phyloP scores from a whole-genome alignment of 352 stramenopile genomes.

The Phytophthora pisi region DNA sequence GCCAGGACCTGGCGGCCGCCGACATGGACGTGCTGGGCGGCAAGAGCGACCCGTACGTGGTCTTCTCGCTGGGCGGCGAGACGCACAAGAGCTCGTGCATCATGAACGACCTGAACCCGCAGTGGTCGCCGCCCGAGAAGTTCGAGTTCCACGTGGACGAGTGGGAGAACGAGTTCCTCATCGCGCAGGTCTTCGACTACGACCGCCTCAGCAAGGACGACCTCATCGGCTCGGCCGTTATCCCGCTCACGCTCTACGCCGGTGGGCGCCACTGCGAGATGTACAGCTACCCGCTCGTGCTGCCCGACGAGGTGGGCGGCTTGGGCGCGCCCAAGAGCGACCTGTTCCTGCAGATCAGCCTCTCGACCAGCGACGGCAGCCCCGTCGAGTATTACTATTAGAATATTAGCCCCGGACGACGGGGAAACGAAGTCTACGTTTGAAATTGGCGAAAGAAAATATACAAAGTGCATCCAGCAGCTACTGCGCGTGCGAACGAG shows the following conservation, averaged over 20 bases:
- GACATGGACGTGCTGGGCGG: constrained; percentile 58
- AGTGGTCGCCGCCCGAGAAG: constrained; percentile 73
- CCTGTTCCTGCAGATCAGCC: constrained; percentile 68
- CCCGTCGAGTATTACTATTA: constrained; percentile 57
- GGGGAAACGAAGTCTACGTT: neutral
- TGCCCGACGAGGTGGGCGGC: constrained; percentile 59
- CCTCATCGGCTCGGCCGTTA: constrained; percentile 71
- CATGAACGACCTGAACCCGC: constrained; percentile 67
- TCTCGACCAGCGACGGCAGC: constrained; percentile 55
- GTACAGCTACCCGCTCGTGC: constrained; percentile 74
- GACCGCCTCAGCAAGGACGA: constrained; percentile 71
- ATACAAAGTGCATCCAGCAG: too few relatives aligned
- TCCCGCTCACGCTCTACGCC: constrained; percentile 67
- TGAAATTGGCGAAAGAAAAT: constrained; percentile 4
- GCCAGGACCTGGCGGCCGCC: constrained; percentile 55
- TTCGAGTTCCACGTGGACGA: constrained; percentile 74
- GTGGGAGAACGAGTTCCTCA: constrained; percentile 68
- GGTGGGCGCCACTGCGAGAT: constrained; percentile 62
- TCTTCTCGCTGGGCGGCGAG: constrained; percentile 53
- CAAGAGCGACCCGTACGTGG: constrained; percentile 82
- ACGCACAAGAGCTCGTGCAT: constrained; percentile 74
- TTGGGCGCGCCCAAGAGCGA: constrained; percentile 54
- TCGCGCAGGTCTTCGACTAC: constrained; percentile 78
- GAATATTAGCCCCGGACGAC: constrained; percentile 22
- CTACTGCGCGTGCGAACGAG: too few relatives aligned